Base-by-base conservation (phyloP, 129 eudicot species). In the Kitagawia praeruptora region DNA sequence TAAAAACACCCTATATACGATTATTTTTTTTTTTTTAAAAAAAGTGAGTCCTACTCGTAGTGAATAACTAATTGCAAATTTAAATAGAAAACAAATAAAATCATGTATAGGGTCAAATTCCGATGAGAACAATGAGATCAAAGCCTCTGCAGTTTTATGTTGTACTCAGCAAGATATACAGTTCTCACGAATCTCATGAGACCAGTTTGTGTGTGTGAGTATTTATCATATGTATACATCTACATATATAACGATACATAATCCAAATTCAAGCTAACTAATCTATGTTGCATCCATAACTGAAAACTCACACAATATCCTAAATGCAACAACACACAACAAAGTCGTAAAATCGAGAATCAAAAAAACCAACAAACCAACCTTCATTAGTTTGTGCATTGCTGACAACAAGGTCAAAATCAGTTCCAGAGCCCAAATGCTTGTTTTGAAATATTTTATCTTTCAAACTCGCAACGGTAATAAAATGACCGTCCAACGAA, bases 301-400 rank as follows among this genome's bases (percentile, higher is more conserved):
- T 2, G 3, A 71, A 40, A 7, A 40, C 27, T 28, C 47, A 18
- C 31, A 28, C 11, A 21, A 18, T 23, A 4, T 11, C 38, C 9
- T 27, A 34, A 64, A 12, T 12, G 37, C 39, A 38, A 0, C 53
- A 2, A 6, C 0, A 38, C 27, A 28, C 38, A 44, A 58, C 25
- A 27, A 39, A 12, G 28, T 78, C 48, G 56, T 72, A 12, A 77
- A 74, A 46, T 66, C 80, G 53, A 77, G 31, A 70, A 54, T 74
- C 82, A 67, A 40, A 0, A 70, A 79, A 77, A 85, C 92, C 86
- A 58, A 11, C 12, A 12, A 44, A 88, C 93, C 85, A 85, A 95
- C 98, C 98, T 95, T 92, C 98, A 77, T 90, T 87, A 81, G 96
- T 90, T 90, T 94, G 98, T 85, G 98, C 96, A 84, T 89, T 94